These are phyloP conservation scores for Cicer arietinum DNA, from an alignment of 306 rosid genomes.

Conservation along the genomic window DNA sequence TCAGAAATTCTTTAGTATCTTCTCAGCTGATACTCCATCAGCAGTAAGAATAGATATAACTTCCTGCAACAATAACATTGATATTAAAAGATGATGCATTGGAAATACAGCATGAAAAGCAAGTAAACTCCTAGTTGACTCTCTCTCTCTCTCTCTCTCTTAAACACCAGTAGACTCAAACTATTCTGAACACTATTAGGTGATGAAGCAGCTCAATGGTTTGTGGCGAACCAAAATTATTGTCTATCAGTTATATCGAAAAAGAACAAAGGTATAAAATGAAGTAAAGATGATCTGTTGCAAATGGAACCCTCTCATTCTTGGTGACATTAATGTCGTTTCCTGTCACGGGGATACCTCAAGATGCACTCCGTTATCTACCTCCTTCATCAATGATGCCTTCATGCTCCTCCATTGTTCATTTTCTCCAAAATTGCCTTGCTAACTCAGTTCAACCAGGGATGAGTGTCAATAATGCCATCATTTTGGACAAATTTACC, in stretches of 20 bases:
- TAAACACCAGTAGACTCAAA: not conserved
- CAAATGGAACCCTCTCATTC: not conserved
- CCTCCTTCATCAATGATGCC: not conserved
- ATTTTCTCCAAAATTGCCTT: not conserved
- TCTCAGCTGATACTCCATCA: slow-evolving; percentile 82
- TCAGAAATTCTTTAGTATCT: slow-evolving; percentile 90
- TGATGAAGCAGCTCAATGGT: not conserved
- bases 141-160: not conserved
- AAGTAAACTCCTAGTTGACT: not conserved
- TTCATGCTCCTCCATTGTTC: not conserved
- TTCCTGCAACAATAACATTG: slow-evolving; percentile 68
- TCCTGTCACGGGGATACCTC: not conserved
- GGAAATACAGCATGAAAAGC: slow-evolving; percentile 8
- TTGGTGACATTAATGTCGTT: not conserved
- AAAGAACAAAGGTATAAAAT: not conserved
- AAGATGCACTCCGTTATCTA: not conserved
- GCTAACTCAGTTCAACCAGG: not conserved
- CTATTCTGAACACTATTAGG: not conserved
- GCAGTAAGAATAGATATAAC: slow-evolving; percentile 82
- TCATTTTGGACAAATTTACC: not conserved
- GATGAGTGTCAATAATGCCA: not conserved
- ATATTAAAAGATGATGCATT: slow-evolving; percentile 18
- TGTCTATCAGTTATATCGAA: not conserved
- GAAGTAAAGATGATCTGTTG: not conserved
- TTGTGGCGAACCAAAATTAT: not conserved